Evolutionary conservation across 345 rosid species (phyloP).

Genomic region (Diplotaxis tenuifolia): DNA sequence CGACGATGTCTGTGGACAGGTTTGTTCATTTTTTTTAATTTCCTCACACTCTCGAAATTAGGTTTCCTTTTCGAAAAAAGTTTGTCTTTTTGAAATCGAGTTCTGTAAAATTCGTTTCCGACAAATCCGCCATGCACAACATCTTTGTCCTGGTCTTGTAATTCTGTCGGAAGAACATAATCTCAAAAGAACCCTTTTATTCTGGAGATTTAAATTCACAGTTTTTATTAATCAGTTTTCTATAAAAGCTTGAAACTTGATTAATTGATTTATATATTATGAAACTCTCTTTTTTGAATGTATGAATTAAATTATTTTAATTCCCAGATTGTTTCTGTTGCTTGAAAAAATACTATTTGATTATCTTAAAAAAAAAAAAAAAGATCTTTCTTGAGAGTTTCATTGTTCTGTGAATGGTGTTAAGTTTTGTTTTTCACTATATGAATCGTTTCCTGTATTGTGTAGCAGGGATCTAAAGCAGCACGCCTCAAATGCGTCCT

Average conservation of each 20-base stretch:
- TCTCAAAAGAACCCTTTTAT: not conserved
- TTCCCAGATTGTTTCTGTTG: constrained; percentile 30
- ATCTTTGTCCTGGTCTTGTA: constrained; percentile 1
- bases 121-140: not conserved
- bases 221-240: not conserved
- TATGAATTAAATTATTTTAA: not conserved
- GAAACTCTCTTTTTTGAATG: not conserved
- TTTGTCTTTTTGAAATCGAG: not conserved
- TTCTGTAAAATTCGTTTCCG: not conserved
- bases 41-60: not conserved
- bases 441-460: not conserved
- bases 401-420: not conserved
- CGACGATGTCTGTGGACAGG: constrained; percentile 81
- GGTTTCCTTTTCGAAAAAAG: not conserved
- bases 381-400: not conserved
- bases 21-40: too few relatives aligned
- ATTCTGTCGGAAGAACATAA: not conserved
- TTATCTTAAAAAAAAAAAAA: not conserved
- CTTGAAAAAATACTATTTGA: constrained; percentile 15
- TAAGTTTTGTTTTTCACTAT: not conserved
- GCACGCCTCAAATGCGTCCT: constrained; percentile 37
- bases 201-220: not conserved
- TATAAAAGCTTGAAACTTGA: not conserved
- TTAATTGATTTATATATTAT: not conserved
- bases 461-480: constrained; percentile 35